A percentile compares a stretch with the other conserved stretches of the same genome.
Evolutionary conservation across 148 eudicot species (phyloP).

Genomic region (Cornus controversa): DNA sequence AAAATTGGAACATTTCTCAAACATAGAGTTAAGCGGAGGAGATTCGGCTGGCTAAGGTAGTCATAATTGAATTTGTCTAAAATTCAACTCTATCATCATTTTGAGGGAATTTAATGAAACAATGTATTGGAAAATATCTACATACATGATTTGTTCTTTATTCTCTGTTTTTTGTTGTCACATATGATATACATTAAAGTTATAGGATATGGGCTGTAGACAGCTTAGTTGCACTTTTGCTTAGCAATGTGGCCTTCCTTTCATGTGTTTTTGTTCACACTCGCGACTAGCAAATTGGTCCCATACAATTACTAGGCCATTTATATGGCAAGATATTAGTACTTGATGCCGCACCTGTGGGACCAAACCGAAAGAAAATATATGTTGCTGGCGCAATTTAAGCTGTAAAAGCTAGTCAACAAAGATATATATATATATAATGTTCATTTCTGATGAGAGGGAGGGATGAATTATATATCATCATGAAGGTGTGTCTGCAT

Average conservation of each 20-base stretch:
- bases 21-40: too few relatives aligned
- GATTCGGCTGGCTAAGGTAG: neutral
- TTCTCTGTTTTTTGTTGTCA: constrained; percentile 4
- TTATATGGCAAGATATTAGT: neutral
- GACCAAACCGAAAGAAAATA: neutral
- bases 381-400: constrained; percentile 11
- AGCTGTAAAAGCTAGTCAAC: constrained; percentile 4
- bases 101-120: constrained; percentile 6
- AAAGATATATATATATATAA: neutral
- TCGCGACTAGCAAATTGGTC: constrained; percentile 20
- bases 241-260: constrained; percentile 20
- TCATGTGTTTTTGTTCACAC: neutral
- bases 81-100: too few relatives aligned
- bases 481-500: constrained; percentile 13
- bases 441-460: neutral
- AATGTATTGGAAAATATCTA: neutral
- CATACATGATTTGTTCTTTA: neutral
- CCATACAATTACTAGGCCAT: neutral
- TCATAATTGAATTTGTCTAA: neutral
- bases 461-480: constrained; percentile 12
- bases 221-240: constrained; percentile 15
- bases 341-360: neutral
- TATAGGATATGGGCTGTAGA: constrained; percentile 8
- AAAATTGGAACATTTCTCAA: too few relatives aligned
- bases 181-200: neutral